These are phyloP conservation scores for Cystobasidium ongulense DNA, from an alignment of 768 basidiomycete species.

Conservation along the genomic window DNA sequence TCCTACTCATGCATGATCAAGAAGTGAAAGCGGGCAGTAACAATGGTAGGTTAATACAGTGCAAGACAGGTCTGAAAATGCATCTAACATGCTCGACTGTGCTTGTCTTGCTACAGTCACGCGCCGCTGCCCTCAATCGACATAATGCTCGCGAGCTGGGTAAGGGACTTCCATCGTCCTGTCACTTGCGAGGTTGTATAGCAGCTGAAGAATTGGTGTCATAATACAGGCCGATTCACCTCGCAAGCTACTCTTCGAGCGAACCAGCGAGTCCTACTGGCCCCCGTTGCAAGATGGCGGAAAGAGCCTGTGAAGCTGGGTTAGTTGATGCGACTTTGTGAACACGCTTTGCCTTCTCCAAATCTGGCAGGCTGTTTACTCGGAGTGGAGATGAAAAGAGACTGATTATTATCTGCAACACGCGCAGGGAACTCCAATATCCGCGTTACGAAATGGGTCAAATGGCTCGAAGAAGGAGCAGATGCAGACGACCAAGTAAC, in stretches of 20 bases:
- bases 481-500: conserved; percentile 20
- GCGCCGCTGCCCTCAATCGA: conserved; percentile 12
- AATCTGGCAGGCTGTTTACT: background rate
- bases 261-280: conserved; percentile 17
- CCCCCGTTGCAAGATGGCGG: conserved; percentile 18
- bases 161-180: background rate
- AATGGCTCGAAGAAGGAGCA: conserved; percentile 7
- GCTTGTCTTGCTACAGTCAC: background rate
- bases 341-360: background rate
- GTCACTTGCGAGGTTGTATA: background rate
- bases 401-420: background rate
- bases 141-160: conserved; percentile 8
- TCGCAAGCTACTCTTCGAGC: conserved; percentile 21
- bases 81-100: background rate
- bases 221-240: background rate
- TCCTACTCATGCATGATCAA: background rate
- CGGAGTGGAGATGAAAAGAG: background rate
- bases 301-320: conserved; percentile 26
- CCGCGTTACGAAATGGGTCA: conserved; percentile 27
- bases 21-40: background rate
- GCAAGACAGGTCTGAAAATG: background rate
- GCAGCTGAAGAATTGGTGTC: background rate
- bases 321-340: no score
- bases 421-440: background rate
- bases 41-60: background rate